Percentiles rank a stretch among this genome's conserved stretches.
Conservation (phyloP, 192 early-diverging fungal species). For the Allomyces javanicus region DNA sequence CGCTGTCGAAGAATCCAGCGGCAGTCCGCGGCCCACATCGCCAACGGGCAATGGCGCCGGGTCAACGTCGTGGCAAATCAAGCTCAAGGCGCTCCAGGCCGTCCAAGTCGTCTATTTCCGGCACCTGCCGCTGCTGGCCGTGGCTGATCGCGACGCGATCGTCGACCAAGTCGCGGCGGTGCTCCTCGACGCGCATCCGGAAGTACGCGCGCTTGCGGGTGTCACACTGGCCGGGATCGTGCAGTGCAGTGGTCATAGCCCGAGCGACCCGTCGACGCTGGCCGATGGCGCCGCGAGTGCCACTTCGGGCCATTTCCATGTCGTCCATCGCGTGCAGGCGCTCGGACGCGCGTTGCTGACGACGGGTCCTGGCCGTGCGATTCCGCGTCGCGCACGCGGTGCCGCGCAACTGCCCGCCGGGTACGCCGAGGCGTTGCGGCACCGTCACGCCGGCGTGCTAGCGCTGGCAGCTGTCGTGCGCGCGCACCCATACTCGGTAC, state of each 20-base stretch:
- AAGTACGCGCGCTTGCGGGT: slow-evolving; percentile 37
- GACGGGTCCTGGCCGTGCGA: slow-evolving; percentile 7
- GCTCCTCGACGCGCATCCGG: slow-evolving; percentile 69
- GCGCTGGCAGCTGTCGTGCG: slow-evolving; percentile 70
- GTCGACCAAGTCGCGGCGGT: slow-evolving; percentile 47
- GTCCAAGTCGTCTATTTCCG: slow-evolving; percentile 75
- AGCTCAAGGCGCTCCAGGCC: slow-evolving; percentile 55
- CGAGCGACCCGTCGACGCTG: slow-evolving; percentile 23
- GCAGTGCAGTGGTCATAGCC: slow-evolving; percentile 36
- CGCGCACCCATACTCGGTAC: slow-evolving; percentile 87
- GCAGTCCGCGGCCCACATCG: too few species aligned
- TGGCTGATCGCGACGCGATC: slow-evolving; percentile 29
- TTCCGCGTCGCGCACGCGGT: slow-evolving; percentile 23
- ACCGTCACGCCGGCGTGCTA: slow-evolving; percentile 72
- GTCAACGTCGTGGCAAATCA: slow-evolving; percentile 51
- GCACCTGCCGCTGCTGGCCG: slow-evolving; percentile 50
- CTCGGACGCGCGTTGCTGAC: slow-evolving; percentile 17
- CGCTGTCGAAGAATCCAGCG: too few species aligned
- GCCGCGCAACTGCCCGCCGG: slow-evolving; percentile 16
- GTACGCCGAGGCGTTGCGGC: slow-evolving; percentile 32
- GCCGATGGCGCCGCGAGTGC: slow-evolving; percentile 28
- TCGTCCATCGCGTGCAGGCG: background rate
- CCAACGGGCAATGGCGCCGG: background rate
- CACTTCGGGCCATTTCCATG: background rate
- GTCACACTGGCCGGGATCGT: slow-evolving; percentile 57